phyloP scores from a whole-genome alignment of 495 filamentous ascomycete genomes.

The Penicillium pancosmium region DNA sequence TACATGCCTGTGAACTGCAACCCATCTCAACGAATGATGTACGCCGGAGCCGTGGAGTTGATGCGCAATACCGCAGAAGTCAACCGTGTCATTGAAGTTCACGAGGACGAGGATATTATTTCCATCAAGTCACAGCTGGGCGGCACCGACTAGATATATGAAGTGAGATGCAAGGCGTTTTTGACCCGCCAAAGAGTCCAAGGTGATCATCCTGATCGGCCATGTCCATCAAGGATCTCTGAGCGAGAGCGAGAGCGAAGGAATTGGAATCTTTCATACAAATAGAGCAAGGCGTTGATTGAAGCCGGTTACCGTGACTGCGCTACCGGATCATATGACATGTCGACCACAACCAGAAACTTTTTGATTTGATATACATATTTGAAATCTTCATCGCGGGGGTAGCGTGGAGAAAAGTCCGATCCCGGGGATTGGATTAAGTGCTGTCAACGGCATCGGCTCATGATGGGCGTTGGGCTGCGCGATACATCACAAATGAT shows the following conservation, averaged over 20 bases:
- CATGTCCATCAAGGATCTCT: neutral
- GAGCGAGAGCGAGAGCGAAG: neutral
- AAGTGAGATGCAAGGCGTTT: conserved; percentile 2
- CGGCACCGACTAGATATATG: conserved; percentile 37
- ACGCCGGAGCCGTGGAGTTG: conserved; percentile 92
- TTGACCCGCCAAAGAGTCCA: neutral
- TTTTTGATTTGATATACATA: neutral
- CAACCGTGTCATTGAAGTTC: conserved; percentile 77
- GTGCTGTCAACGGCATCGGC: neutral
- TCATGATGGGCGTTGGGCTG: neutral
- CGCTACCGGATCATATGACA: neutral
- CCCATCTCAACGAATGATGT: conserved; percentile 82
- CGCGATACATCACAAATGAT: conserved; percentile 31
- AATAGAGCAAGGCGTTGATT: conserved; percentile 17
- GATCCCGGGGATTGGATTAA: neutral
- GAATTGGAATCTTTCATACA: conserved; percentile 12
- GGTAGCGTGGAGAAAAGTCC: neutral
- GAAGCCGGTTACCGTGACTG: neutral
- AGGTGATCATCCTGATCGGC: neutral
- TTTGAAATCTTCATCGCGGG: neutral
- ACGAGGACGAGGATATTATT: conserved; percentile 73
- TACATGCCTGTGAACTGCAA: conserved; percentile 91
- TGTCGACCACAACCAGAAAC: conserved; percentile 1
- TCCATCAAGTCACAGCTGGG: conserved; percentile 70
- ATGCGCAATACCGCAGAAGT: conserved; percentile 90